phyloP scores from a whole-genome alignment of 1,284 basidiomycete species.

The Fomitiporia mediterranea region DNA sequence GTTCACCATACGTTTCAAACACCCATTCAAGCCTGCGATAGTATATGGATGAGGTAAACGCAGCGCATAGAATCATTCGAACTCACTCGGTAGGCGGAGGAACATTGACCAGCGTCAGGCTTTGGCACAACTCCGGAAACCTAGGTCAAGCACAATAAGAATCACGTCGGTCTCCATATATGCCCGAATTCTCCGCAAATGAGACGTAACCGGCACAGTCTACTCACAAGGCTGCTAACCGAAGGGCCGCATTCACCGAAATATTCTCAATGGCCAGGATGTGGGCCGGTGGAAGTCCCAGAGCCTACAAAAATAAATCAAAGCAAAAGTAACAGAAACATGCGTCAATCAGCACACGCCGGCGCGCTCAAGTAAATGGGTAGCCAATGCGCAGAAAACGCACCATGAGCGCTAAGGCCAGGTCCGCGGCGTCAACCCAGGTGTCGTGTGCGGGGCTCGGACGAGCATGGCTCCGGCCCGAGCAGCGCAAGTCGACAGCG shows the following conservation, averaged over 20 bases:
- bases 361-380: background rate
- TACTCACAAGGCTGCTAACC: slow-evolving; percentile 58
- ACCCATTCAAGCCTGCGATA: slow-evolving; percentile 48
- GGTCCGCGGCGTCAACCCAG: slow-evolving; percentile 72
- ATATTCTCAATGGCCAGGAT: slow-evolving; percentile 59
- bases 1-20: slow-evolving; percentile 56
- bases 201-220: slow-evolving; percentile 23
- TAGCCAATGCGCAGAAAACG: slow-evolving; percentile 23
- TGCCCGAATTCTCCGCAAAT: slow-evolving; percentile 1
- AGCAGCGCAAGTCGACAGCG: slow-evolving; percentile 65
- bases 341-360: background rate
- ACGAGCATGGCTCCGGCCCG: slow-evolving; percentile 54
- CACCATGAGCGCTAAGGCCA: slow-evolving; percentile 61
- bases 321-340: background rate
- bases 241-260: slow-evolving; percentile 48
- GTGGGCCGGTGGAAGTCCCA: slow-evolving; percentile 62
- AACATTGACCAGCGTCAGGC: slow-evolving; percentile 63
- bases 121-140: slow-evolving; percentile 67
- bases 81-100: slow-evolving; percentile 60
- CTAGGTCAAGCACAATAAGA: slow-evolving; percentile 31
- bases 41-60: slow-evolving; percentile 6
- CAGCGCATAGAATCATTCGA: background rate
- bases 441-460: slow-evolving; percentile 56
- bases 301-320: slow-evolving; percentile 36
- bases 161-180: no score